Conservation (phyloP, 345 rosid species). For the Crucihimalaya himalaica region DNA sequence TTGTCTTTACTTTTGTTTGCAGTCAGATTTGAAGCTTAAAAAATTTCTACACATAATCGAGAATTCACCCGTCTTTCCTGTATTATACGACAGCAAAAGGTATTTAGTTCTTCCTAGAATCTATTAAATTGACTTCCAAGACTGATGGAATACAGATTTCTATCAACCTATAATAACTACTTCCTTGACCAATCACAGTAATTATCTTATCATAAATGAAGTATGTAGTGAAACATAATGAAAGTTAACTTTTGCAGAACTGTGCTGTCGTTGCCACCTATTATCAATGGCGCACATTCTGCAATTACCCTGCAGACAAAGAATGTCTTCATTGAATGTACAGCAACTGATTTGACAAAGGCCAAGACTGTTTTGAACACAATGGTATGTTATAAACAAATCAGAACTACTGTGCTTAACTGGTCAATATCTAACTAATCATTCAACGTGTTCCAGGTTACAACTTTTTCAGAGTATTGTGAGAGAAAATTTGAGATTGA, state of each 20-base stretch:
- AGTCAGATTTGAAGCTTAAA: constrained; percentile 92
- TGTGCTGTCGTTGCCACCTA: constrained; percentile 87
- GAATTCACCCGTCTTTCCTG: constrained; percentile 82
- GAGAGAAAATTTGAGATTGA: constrained; percentile 77
- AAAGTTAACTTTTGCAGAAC: constrained; percentile 57
- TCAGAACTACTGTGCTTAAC: constrained; percentile 2
- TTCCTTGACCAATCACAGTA: not conserved
- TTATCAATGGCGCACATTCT: constrained; percentile 94
- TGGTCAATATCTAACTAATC: constrained; percentile 19
- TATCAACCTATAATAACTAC: not conserved
- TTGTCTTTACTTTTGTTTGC: constrained; percentile 28
- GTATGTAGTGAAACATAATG: not conserved
- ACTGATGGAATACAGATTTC: not conserved
- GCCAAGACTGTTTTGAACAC: constrained; percentile 92
- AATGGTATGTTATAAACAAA: constrained; percentile 54
- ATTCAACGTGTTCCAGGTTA: constrained; percentile 54
- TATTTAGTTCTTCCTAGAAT: constrained; percentile 35
- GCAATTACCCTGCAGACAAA: constrained; percentile 88
- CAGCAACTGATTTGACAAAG: constrained; percentile 92
- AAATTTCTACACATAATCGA: constrained; percentile 89
- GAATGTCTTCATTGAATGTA: constrained; percentile 94
- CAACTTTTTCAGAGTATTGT: constrained; percentile 74
- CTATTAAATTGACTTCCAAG: not conserved
- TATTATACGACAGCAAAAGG: constrained; percentile 77
- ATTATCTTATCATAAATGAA: not conserved